A percentile compares a stretch with the other conserved stretches of the same genome.
These are phyloP conservation scores for Curvularia eragrostidis DNA, from an alignment of 2,329 filamentous ascomycete species.

Conservation along the genomic window DNA sequence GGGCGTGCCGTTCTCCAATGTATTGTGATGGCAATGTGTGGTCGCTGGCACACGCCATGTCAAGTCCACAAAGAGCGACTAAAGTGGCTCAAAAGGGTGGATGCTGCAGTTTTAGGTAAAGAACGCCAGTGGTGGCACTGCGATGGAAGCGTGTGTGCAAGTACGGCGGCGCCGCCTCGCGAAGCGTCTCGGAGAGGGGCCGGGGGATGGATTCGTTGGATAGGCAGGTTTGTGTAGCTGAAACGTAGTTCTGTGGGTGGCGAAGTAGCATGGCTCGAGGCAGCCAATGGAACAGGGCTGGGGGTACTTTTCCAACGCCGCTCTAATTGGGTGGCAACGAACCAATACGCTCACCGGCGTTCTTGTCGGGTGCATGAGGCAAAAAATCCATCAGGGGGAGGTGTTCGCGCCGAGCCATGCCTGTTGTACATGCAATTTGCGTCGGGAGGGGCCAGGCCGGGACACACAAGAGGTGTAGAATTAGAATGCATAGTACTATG, in stretches of 20 bases:
- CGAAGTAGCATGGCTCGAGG: slow-evolving; percentile 15
- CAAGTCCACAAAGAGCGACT: background rate
- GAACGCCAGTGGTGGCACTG: background rate
- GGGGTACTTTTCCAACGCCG: slow-evolving; percentile 6
- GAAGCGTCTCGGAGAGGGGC: slow-evolving; percentile 13
- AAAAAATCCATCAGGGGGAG: background rate
- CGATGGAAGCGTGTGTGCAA: background rate
- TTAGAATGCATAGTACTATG: background rate
- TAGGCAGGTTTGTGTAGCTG: slow-evolving; percentile 16
- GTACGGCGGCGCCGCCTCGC: slow-evolving; percentile 14
- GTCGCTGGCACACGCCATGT: slow-evolving; percentile 7
- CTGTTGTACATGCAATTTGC: too few relatives aligned
- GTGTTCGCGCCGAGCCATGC: background rate
- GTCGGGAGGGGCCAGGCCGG: background rate
- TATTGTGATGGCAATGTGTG: too few relatives aligned
- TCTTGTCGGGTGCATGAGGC: background rate
- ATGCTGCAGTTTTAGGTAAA: background rate
- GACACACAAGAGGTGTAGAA: background rate
- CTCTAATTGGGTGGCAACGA: slow-evolving; percentile 1
- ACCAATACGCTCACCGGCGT: background rate
- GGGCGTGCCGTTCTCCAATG: slow-evolving; percentile 11
- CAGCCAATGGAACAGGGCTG: slow-evolving; percentile 18
- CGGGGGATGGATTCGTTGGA: slow-evolving; percentile 16
- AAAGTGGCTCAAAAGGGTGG: background rate
- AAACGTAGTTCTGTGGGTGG: slow-evolving; percentile 21